Conservation (phyloP, 768 basidiomycete species). For the Candolleomyces efflorescens region DNA sequence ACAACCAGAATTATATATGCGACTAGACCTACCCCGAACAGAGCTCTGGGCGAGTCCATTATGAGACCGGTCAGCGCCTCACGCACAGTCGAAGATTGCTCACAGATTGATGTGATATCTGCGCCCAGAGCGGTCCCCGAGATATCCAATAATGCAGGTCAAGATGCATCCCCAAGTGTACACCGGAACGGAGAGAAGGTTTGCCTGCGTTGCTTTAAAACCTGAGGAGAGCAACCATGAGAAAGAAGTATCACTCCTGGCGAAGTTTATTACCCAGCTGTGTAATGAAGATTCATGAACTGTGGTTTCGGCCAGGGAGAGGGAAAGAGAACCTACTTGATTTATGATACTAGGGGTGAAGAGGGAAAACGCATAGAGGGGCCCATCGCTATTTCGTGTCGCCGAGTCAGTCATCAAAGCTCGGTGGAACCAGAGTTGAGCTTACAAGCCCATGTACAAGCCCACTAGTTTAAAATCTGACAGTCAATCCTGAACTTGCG, state of each 20-base stretch:
- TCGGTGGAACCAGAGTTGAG: slow-evolving; percentile 4
- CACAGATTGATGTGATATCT: slow-evolving; percentile 61
- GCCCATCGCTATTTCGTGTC: slow-evolving; percentile 41
- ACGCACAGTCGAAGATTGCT: slow-evolving; percentile 13
- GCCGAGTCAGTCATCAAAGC: slow-evolving; percentile 4
- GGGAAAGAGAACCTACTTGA: slow-evolving; percentile 35
- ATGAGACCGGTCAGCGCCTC: neutral
- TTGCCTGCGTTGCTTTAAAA: slow-evolving; percentile 60
- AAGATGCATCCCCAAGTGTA: slow-evolving; percentile 70
- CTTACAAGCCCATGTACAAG: slow-evolving; percentile 67
- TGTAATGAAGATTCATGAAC: neutral
- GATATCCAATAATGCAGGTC: slow-evolving; percentile 56
- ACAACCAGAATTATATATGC: slow-evolving; percentile 67
- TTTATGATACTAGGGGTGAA: slow-evolving; percentile 53
- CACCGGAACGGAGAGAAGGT: slow-evolving; percentile 73
- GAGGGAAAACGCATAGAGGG: slow-evolving; percentile 49
- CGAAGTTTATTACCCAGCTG: neutral
- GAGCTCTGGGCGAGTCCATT: slow-evolving; percentile 11
- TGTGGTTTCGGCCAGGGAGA: neutral
- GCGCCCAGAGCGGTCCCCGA: slow-evolving; percentile 56
- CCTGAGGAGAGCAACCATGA: slow-evolving; percentile 27
- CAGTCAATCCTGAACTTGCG: neutral
- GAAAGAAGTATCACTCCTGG: neutral
- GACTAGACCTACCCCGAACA: slow-evolving; percentile 33
- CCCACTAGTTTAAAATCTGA: slow-evolving; percentile 40